Evolutionary conservation across 2,329 filamentous ascomycete genomes (phyloP).

Genomic region (Colletotrichum sp.): DNA sequence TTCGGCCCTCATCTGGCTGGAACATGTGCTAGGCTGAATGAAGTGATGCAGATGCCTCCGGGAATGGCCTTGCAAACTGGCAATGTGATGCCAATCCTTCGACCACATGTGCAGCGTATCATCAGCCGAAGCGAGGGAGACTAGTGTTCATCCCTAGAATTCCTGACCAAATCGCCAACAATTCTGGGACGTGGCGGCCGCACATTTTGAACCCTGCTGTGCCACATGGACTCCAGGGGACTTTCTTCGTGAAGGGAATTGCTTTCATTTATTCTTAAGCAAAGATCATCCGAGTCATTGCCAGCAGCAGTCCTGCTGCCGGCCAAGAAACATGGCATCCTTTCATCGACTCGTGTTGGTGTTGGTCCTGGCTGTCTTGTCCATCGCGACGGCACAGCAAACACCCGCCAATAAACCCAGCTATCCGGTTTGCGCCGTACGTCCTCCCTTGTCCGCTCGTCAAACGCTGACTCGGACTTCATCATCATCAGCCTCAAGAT

Average conservation of each 20-base stretch:
- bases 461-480: background rate
- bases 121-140: slow-evolving; percentile 2
- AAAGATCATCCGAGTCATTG: slow-evolving; percentile 3
- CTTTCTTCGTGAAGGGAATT: background rate
- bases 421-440: slow-evolving; percentile 22
- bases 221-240: slow-evolving; percentile 5
- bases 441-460: background rate
- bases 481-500: background rate
- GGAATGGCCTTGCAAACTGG: background rate
- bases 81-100: background rate
- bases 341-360: background rate
- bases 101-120: background rate
- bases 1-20: background rate
- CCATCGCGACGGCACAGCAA: background rate
- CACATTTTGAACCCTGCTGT: background rate
- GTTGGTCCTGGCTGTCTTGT: background rate
- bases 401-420: background rate
- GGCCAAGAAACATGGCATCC: background rate
- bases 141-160: background rate
- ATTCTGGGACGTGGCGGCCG: background rate
- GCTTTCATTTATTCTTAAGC: slow-evolving; percentile 1
- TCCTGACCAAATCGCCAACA: background rate
- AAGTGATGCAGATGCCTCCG: background rate
- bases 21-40: background rate
- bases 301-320: background rate